phyloP scores from a whole-genome alignment of 2,329 filamentous ascomycete genomes.

The Ceratocystis huliohia region DNA sequence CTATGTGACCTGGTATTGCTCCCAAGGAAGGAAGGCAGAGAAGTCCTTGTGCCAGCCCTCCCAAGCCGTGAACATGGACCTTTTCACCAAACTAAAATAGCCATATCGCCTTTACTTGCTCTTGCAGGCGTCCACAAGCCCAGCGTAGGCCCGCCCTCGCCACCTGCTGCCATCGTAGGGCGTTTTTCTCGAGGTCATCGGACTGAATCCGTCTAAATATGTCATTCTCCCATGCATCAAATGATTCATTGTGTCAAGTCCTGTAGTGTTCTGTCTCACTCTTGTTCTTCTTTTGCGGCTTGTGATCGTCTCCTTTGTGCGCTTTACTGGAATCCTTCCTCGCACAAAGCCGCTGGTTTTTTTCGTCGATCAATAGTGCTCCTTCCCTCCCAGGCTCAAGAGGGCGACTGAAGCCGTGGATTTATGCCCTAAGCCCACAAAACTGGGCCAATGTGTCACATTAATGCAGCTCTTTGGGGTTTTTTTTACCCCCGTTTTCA shows the following conservation, averaged over 20 bases:
- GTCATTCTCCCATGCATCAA: background rate
- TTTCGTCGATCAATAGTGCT: background rate
- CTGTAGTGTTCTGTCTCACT: background rate
- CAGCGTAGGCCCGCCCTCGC: background rate
- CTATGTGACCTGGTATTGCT: background rate
- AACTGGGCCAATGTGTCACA: background rate
- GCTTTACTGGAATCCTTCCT: background rate
- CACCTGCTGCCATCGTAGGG: background rate
- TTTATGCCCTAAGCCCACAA: background rate
- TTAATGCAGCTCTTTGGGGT: too few relatives aligned
- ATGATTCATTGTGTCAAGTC: slow-evolving; percentile 1
- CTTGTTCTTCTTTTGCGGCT: slow-evolving; percentile 2
- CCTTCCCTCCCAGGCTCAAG: background rate
- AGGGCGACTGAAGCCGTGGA: background rate
- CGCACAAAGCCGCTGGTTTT: background rate
- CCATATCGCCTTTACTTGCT: background rate
- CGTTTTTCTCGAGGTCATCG: background rate
- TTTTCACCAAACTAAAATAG: background rate
- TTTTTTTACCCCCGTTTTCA: background rate
- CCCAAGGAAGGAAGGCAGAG: background rate
- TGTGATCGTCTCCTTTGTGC: background rate
- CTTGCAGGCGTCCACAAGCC: background rate
- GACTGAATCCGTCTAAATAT: background rate
- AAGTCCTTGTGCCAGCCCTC: background rate
- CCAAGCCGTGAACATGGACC: background rate